Evolutionary conservation across 441 rosid genomes (phyloP).

Genomic region (Euphorbia celastroides): DNA sequence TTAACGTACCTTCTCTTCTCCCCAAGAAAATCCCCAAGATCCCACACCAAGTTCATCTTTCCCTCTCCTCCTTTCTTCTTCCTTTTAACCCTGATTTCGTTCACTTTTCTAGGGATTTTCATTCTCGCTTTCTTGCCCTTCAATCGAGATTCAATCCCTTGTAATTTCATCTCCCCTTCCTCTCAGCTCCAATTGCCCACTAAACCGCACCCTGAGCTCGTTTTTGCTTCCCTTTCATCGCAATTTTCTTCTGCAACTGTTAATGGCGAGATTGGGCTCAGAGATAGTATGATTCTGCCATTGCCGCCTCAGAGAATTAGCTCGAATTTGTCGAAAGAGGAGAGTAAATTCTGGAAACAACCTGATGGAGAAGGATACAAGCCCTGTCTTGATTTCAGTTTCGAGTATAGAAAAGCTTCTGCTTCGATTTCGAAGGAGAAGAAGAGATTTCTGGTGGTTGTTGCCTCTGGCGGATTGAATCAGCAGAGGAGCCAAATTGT

Average conservation of each 20-base stretch:
- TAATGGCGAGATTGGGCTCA: constrained; percentile 19
- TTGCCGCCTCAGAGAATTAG: constrained; percentile 39
- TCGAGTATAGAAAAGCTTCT: constrained; percentile 43
- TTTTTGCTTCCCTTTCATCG: constrained; percentile 42
- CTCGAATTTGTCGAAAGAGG: constrained; percentile 47
- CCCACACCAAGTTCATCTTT: constrained; percentile 18
- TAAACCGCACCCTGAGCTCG: constrained; percentile 23
- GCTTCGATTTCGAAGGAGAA: constrained; percentile 53
- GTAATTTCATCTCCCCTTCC: constrained; percentile 33
- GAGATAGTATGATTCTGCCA: constrained; percentile 33
- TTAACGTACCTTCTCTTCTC: constrained; percentile 36
- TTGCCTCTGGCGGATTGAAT: too few relatives aligned
- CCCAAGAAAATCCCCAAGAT: constrained; percentile 43
- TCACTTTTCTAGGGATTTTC: constrained; percentile 45
- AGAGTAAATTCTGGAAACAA: constrained; percentile 66
- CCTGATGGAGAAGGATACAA: constrained; percentile 57
- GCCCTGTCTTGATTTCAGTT: constrained; percentile 63
- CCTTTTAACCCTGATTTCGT: constrained; percentile 37
- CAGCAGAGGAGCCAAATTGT: too few relatives aligned
- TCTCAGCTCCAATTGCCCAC: constrained; percentile 25
- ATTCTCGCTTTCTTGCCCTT: constrained; percentile 29
- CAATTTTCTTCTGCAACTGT: constrained; percentile 9
- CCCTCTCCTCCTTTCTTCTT: constrained; percentile 31
- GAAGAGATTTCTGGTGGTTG: constrained; percentile 59
- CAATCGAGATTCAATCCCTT: constrained; percentile 25